phyloP scores from a whole-genome alignment of 1,139 yeast species.

The Kodamaea plutei region DNA sequence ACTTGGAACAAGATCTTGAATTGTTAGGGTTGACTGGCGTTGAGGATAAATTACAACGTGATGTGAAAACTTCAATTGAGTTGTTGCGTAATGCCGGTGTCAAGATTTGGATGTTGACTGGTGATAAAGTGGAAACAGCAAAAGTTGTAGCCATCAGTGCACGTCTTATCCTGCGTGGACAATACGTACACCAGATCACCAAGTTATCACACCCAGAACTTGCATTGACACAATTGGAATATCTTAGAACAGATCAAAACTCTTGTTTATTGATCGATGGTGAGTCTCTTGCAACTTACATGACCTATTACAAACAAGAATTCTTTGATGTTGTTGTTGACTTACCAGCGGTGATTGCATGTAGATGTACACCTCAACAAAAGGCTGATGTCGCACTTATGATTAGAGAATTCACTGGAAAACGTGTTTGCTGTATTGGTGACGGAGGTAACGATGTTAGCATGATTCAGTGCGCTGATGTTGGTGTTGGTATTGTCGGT shows the following conservation, averaged over 20 bases:
- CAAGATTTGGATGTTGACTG: conserved; percentile 98
- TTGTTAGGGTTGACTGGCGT: conserved; percentile 94
- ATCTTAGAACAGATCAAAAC: conserved; percentile 57
- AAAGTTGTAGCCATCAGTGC: conserved; percentile 95
- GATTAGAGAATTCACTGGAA: conserved; percentile 75
- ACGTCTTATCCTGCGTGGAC: conserved; percentile 87
- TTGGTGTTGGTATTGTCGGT: conserved; percentile 98
- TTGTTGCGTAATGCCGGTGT: conserved; percentile 92
- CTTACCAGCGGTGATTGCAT: conserved; percentile 91
- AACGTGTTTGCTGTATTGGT: conserved; percentile 95
- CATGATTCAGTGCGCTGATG: conserved; percentile 98
- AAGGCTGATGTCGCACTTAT: conserved; percentile 90
- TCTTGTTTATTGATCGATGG: conserved; percentile 91
- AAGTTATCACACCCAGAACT: conserved; percentile 54
- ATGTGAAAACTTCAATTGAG: conserved; percentile 90
- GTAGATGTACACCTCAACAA: conserved; percentile 98
- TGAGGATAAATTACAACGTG: conserved; percentile 88
- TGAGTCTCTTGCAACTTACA: conserved; percentile 71
- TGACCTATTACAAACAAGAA: conserved; percentile 60
- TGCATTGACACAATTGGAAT: conserved; percentile 74
- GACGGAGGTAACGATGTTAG: conserved; percentile 99
- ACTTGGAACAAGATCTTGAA: conserved; percentile 80
- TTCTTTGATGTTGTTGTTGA: conserved; percentile 73
- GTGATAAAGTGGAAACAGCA: conserved; percentile 98
- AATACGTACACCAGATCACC: conserved; percentile 83